These are phyloP conservation scores for Lodderomyces jiufengensis DNA, from an alignment of 1,139 yeast species.

Conservation along the genomic window DNA sequence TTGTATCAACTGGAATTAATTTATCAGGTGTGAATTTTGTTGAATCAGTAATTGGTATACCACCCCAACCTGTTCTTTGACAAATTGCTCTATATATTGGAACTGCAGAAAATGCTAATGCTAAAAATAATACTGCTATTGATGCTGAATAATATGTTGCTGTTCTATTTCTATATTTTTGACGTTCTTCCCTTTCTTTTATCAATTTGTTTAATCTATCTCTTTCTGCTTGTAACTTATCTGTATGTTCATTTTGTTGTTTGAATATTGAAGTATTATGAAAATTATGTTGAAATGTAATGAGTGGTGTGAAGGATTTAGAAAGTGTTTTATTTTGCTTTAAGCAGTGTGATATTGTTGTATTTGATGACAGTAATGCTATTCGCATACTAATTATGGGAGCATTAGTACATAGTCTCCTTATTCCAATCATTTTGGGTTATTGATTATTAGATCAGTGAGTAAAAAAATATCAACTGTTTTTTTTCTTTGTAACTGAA, in stretches of 20 bases:
- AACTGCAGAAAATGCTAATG: slow-evolving; percentile 86
- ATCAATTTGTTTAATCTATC: slow-evolving; percentile 16
- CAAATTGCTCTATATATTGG: slow-evolving; percentile 91
- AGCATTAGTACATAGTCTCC: not conserved
- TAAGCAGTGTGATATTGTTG: slow-evolving; percentile 6
- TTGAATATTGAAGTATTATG: no score
- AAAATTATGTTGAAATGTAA: no score
- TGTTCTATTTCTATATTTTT: slow-evolving; percentile 39
- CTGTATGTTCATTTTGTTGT: not conserved
- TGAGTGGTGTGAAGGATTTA: no score
- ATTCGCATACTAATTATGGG: not conserved
- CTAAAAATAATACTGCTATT: slow-evolving; percentile 66
- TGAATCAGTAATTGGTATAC: slow-evolving; percentile 86
- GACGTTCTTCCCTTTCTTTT: slow-evolving; percentile 27
- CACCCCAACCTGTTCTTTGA: slow-evolving; percentile 95
- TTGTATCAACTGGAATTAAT: slow-evolving; percentile 82
- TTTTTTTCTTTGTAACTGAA: not conserved
- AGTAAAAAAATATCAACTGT: not conserved
- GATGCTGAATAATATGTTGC: slow-evolving; percentile 73
- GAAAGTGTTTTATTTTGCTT: slow-evolving; percentile 1
- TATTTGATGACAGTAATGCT: slow-evolving; percentile 4
- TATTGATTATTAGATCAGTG: not conserved
- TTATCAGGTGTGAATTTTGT: slow-evolving; percentile 81
- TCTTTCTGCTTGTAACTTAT: slow-evolving; percentile 15
- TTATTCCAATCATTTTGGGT: slow-evolving; percentile 2